Evolutionary conservation across 768 basidiomycete species (phyloP).

Genomic region (Suillus lakei): DNA sequence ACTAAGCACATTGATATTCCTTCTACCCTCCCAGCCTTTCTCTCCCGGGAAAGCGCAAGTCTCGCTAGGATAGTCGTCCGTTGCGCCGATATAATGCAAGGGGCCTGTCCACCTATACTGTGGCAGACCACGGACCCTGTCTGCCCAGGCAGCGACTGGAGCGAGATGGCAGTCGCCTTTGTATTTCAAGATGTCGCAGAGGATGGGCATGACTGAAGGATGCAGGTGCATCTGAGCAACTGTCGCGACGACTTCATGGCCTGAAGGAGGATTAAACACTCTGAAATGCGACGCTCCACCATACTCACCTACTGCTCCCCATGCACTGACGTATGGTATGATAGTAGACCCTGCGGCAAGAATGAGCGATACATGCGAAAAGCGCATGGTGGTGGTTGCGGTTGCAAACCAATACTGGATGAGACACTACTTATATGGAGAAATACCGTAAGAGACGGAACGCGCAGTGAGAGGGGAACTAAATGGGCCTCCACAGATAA

Average conservation of each 20-base stretch:
- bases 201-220: conserved; percentile 63
- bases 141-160: conserved; percentile 88
- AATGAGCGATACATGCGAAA: conserved; percentile 15
- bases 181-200: conserved; percentile 74
- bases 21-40: conserved; percentile 69
- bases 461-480: not conserved
- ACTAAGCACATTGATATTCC: conserved; percentile 70
- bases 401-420: not conserved
- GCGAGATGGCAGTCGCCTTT: conserved; percentile 74
- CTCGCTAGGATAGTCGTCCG: conserved; percentile 77
- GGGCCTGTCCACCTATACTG: conserved; percentile 74
- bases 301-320: conserved; percentile 45
- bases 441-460: not conserved
- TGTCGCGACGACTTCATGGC: conserved; percentile 93
- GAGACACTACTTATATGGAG: not conserved
- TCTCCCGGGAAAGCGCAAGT: conserved; percentile 79
- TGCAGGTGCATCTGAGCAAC: conserved; percentile 93
- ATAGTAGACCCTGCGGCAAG: conserved; percentile 20
- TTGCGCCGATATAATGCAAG: conserved; percentile 76
- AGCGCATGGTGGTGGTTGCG: conserved; percentile 28
- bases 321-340: conserved; percentile 37
- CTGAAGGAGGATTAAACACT: conserved; percentile 38
- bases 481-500: not conserved
- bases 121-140: conserved; percentile 55
- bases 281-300: not conserved